These are phyloP conservation scores for Meripilus lineatus DNA, from an alignment of 1,284 basidiomycete species.

Conservation along the genomic window DNA sequence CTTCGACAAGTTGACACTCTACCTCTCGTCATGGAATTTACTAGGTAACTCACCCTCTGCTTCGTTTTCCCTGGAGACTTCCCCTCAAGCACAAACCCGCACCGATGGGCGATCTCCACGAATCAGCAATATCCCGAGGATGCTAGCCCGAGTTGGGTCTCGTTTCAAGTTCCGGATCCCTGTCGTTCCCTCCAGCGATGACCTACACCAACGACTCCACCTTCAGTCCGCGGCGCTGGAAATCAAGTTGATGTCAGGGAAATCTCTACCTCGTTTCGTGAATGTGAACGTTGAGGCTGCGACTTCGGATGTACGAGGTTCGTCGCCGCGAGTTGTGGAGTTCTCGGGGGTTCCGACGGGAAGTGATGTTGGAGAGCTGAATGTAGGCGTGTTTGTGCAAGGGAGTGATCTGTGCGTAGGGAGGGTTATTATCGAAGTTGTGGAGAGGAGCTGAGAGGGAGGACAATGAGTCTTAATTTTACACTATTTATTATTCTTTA, in stretches of 20 bases:
- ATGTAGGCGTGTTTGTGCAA: conserved; percentile 58
- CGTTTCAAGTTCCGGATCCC: conserved; percentile 56
- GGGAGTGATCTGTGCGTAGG: conserved; percentile 48
- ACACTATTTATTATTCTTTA: not conserved
- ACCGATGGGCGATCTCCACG: conserved; percentile 22
- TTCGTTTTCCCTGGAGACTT: conserved; percentile 48
- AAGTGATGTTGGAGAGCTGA: conserved; percentile 50
- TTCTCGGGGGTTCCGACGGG: conserved; percentile 50
- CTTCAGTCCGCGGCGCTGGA: conserved; percentile 30
- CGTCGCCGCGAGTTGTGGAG: conserved; percentile 40
- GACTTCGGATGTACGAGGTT: conserved; percentile 25
- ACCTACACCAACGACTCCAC: conserved; percentile 11
- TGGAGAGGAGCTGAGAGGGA: conserved; percentile 39
- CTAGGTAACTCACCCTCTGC: not conserved
- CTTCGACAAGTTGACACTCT: conserved; percentile 6
- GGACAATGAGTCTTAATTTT: no score
- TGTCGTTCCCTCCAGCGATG: conserved; percentile 18
- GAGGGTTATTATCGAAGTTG: conserved; percentile 53
- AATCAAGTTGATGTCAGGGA: conserved; percentile 48
- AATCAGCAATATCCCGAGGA: conserved; percentile 32
- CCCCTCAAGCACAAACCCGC: conserved; percentile 32
- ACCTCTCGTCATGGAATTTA: conserved; percentile 6
- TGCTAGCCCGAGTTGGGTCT: conserved; percentile 54
- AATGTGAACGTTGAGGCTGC: conserved; percentile 41
- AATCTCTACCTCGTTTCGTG: conserved; percentile 52